Base-by-base conservation (phyloP, 371 early-diverging fungal genomes). In the Rhizopus microsporus region DNA sequence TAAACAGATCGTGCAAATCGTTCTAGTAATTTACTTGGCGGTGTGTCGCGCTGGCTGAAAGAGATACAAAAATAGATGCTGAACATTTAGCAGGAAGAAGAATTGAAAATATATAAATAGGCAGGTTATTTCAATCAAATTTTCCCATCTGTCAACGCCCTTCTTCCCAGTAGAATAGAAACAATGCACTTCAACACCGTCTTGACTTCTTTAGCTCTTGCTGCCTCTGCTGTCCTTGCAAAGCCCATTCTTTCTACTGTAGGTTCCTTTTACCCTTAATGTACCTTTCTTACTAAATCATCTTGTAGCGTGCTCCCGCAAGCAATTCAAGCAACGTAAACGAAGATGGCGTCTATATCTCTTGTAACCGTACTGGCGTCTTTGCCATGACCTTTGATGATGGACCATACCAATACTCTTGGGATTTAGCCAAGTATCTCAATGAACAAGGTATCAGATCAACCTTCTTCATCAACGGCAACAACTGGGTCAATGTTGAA, bases 371-470 rank as follows among this genome's bases (percentile, higher is more conserved):
- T 43, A 63, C 71, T 23, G 76, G 74, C 34, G 59, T 60, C 5
- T 67, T 78, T 51, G 78, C 81, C 17, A 56, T 69, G 34, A 81
- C 78, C 43, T 78, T 81, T 44, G 81, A 81, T 57, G 81, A 78
- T 30, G 79, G 77, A 55, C 77, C 75, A 8, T 65, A 56, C 13
- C 30, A 60, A 7, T 70, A 52, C 56, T 74, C 77, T 53, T 67
- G 67, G 62, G 54, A 68, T 46, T 70, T 78, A 17, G 60, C 78
- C 15, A 65, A 55, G 6, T 53, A 60, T 15, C 59, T 81, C 40
- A 57, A 55, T 38, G 55, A 50, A 40, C 54, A 67, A 38, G 60
- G 63, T 46, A 65, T 81, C 54, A 67, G 56, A 47, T 77, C 74
- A 17, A 81, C 81, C 15, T 81, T 81, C 70, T 81, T 71, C 56